Conservation (phyloP, 371 early-diverging fungal species). For the Coemansia sp. region DNA sequence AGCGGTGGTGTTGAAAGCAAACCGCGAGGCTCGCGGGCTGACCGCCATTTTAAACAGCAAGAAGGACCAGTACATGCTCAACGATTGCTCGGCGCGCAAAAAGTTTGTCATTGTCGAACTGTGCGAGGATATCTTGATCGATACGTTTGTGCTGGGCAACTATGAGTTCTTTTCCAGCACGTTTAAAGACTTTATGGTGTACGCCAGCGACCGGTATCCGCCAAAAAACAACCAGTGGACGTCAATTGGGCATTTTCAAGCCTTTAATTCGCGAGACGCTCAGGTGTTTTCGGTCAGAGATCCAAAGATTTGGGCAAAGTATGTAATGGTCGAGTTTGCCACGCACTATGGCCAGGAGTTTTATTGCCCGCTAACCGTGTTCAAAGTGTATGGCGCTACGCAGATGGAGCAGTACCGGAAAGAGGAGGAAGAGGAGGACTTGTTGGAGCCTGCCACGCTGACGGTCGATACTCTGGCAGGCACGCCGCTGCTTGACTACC, state of each 20-base stretch:
- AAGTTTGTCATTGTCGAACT: constrained; percentile 90
- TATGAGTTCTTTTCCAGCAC: constrained; percentile 96
- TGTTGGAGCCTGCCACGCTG: constrained; percentile 39
- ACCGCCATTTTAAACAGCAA: constrained; percentile 78
- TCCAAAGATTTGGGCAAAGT: constrained; percentile 75
- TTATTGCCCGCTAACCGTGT: constrained; percentile 88
- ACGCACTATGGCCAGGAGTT: constrained; percentile 89
- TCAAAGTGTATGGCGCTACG: constrained; percentile 88
- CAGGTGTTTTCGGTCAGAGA: constrained; percentile 81
- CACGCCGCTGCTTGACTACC: constrained; percentile 21
- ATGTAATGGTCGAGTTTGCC: constrained; percentile 83
- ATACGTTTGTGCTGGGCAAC: constrained; percentile 87
- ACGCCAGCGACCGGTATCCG: constrained; percentile 79
- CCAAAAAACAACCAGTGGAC: constrained; percentile 78
- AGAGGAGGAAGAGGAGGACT: constrained; percentile 65
- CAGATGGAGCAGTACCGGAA: constrained; percentile 85
- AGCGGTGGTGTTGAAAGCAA: constrained; percentile 80
- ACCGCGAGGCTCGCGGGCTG: constrained; percentile 79
- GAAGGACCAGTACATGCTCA: constrained; percentile 93
- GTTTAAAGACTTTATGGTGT: constrained; percentile 83
- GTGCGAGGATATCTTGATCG: constrained; percentile 90
- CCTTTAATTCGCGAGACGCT: constrained; percentile 77
- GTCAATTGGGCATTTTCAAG: constrained; percentile 77
- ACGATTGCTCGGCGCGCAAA: constrained; percentile 70
- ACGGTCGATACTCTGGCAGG: constrained; percentile 32